Conservation (phyloP, 805 yeast species). For the Schwanniomyces yamadae region DNA sequence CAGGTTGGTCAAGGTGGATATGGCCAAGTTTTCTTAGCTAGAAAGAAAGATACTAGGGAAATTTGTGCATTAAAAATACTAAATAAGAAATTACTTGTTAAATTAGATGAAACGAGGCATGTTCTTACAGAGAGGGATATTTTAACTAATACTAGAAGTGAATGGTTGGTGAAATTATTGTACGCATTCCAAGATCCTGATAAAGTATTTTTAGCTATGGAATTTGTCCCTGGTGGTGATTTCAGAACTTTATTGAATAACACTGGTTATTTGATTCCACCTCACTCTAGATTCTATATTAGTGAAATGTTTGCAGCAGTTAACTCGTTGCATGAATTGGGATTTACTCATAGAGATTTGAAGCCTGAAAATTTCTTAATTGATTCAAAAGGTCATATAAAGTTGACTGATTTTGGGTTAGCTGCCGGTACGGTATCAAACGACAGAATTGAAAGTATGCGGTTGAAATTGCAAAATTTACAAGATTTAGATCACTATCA, state of each 20-base stretch:
- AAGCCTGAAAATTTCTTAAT: constrained; percentile 93
- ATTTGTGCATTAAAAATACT: constrained; percentile 92
- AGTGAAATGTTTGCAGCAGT: constrained; percentile 96
- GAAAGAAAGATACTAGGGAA: constrained; percentile 91
- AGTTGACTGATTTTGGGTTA: constrained; percentile 92
- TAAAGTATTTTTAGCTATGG: constrained; percentile 94
- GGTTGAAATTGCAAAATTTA: constrained; percentile 61
- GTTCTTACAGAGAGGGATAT: constrained; percentile 96
- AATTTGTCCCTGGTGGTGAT: constrained; percentile 99
- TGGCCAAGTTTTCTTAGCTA: constrained; percentile 96
- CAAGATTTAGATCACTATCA: constrained; percentile 68
- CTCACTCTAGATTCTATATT: constrained; percentile 92
- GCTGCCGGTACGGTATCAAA: constrained; percentile 95
- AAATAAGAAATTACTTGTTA: constrained; percentile 80
- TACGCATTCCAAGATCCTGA: constrained; percentile 95
- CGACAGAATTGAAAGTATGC: constrained; percentile 92
- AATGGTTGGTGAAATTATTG: constrained; percentile 90
- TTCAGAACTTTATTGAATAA: constrained; percentile 91
- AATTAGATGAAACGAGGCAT: constrained; percentile 92
- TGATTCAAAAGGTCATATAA: constrained; percentile 88
- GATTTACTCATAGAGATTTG: constrained; percentile 94
- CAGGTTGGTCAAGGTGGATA: constrained; percentile 99
- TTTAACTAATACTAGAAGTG: constrained; percentile 90
- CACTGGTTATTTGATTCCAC: constrained; percentile 89
- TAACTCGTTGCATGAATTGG: constrained; percentile 88